A percentile compares a stretch with the other conserved stretches of the same genome.
phyloP scores from a whole-genome alignment of 179 eudicot genomes.

The Beta lomatogona region DNA sequence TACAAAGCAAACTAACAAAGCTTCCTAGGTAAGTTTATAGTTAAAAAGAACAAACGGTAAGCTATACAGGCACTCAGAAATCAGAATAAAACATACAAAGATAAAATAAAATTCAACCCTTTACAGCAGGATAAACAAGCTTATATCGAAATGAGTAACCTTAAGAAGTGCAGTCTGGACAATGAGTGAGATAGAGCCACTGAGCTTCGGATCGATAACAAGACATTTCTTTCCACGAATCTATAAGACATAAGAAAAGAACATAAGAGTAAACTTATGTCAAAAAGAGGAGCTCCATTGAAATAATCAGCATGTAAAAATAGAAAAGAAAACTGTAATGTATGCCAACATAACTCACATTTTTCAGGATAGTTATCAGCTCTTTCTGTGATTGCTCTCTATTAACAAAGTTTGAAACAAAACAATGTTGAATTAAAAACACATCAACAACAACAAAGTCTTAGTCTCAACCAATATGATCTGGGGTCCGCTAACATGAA shows the following conservation, averaged over 20 bases:
- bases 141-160: conserved; percentile 32
- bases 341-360: conserved; percentile 45
- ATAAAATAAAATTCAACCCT: background rate
- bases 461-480: too few species aligned
- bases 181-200: conserved; percentile 81
- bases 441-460: too few species aligned
- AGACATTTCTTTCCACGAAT: conserved; percentile 93
- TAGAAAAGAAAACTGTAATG: background rate
- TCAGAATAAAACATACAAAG: background rate
- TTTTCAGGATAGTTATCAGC: conserved; percentile 58
- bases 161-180: conserved; percentile 83
- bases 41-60: too few species aligned
- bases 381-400: conserved; percentile 83
- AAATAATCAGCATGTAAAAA: background rate
- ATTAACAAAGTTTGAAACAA: conserved; percentile 16
- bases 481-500: too few species aligned
- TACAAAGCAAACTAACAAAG: background rate
- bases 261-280: background rate
- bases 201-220: conserved; percentile 80
- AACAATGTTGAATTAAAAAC: too few species aligned
- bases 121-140: background rate
- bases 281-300: background rate
- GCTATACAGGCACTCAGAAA: background rate
- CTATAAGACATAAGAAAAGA: conserved; percentile 31
- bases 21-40: too few species aligned